Evolutionary conservation across 768 basidiomycete species (phyloP).

Genomic region (Sistotremastrum niveocremeum): DNA sequence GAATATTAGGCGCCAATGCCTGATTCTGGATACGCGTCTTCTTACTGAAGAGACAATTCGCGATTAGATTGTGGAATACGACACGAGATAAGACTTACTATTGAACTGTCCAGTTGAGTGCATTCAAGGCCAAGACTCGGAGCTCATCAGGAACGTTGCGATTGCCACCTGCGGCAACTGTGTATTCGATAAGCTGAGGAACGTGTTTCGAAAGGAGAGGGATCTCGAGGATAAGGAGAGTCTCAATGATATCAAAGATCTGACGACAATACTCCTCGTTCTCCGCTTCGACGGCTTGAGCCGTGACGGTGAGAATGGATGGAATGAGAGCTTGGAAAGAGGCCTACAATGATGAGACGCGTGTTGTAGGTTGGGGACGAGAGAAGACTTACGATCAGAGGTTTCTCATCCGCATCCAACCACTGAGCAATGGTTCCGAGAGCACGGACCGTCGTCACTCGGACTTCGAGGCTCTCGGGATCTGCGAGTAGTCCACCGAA

Average conservation of each 20-base stretch:
- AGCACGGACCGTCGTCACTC: constrained; percentile 82
- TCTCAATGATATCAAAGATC: constrained; percentile 92
- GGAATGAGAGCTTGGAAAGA: constrained; percentile 81
- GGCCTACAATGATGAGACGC: constrained; percentile 32
- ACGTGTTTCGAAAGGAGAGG: constrained; percentile 88
- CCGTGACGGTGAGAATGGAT: constrained; percentile 77
- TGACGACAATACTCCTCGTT: constrained; percentile 78
- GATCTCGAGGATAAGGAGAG: constrained; percentile 86
- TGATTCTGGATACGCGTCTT: constrained; percentile 88
- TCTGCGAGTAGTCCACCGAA: constrained; percentile 64
- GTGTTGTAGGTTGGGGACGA: neutral
- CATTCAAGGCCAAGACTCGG: constrained; percentile 82
- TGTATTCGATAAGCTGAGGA: constrained; percentile 76
- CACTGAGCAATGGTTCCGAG: constrained; percentile 89
- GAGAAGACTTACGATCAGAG: constrained; percentile 54
- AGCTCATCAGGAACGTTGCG: constrained; percentile 60
- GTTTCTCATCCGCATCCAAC: constrained; percentile 78
- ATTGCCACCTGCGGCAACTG: constrained; percentile 74
- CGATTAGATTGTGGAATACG: neutral
- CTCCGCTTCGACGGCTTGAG: constrained; percentile 61
- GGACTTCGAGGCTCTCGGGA: constrained; percentile 78
- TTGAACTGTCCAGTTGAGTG: constrained; percentile 92
- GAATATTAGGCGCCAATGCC: constrained; percentile 69
- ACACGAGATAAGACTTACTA: constrained; percentile 41
- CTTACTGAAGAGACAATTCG: constrained; percentile 44